These are phyloP conservation scores for Chaetomidium leptoderma DNA, from an alignment of 495 filamentous ascomycete genomes.

Conservation along the genomic window DNA sequence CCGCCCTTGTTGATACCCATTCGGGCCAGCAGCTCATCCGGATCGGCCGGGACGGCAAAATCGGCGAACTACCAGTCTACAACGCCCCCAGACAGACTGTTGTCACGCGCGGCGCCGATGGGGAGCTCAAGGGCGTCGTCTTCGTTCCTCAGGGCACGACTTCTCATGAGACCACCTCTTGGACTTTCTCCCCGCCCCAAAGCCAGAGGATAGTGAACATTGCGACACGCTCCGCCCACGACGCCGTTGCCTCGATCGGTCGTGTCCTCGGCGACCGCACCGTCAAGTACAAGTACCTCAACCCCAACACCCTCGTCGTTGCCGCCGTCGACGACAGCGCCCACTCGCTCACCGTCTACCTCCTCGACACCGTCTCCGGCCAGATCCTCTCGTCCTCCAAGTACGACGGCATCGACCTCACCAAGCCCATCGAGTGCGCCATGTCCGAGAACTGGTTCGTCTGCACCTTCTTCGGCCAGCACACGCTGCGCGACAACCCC, in stretches of 20 bases:
- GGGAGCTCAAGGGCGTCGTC: constrained; percentile 57
- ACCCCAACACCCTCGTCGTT: constrained; percentile 78
- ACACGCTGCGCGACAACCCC: constrained; percentile 44
- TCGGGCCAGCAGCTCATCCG: constrained; percentile 49
- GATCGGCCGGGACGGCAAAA: constrained; percentile 44
- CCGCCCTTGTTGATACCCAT: constrained; percentile 49
- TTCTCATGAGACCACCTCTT: constrained; percentile 53
- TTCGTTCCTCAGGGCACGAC: constrained; percentile 42
- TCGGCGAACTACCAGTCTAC: constrained; percentile 35
- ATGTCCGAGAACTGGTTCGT: constrained; percentile 95
- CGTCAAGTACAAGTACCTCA: constrained; percentile 96
- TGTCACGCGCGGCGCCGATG: constrained; percentile 58
- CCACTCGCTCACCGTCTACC: constrained; percentile 62
- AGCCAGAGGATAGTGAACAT: constrained; percentile 65
- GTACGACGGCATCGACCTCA: constrained; percentile 69
- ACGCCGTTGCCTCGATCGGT: constrained; percentile 91
- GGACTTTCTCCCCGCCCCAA: constrained; percentile 67
- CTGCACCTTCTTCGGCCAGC: constrained; percentile 76
- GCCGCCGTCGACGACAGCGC: constrained; percentile 59
- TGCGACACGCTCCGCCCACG: constrained; percentile 64
- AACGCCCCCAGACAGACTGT: constrained; percentile 48
- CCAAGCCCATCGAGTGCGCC: constrained; percentile 67
- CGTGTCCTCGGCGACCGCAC: constrained; percentile 85
- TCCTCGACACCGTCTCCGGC: constrained; percentile 85
- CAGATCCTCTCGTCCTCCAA: constrained; percentile 64